phyloP scores from a whole-genome alignment of 345 rosid species.

The Moricandia moricandioides region DNA sequence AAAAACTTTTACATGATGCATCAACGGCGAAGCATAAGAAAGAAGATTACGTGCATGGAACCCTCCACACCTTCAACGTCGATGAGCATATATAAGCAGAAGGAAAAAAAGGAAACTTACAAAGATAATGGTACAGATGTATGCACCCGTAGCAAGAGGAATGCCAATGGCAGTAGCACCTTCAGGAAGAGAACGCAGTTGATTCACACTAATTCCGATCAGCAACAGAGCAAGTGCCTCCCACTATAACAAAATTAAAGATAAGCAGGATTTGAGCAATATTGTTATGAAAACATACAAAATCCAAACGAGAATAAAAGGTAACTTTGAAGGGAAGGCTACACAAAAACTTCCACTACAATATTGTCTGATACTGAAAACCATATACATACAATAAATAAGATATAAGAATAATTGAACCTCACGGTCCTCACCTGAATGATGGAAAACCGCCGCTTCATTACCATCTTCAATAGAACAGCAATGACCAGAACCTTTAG shows the following conservation, averaged over 20 bases:
- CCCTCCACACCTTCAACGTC: background rate
- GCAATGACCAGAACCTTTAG: slow-evolving; percentile 97
- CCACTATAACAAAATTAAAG: slow-evolving; percentile 61
- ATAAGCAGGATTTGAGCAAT: slow-evolving; percentile 5
- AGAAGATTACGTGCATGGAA: background rate
- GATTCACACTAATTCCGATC: slow-evolving; percentile 91
- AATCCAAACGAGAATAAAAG: background rate
- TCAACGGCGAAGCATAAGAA: background rate
- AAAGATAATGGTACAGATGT: slow-evolving; percentile 75
- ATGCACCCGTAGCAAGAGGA: slow-evolving; percentile 83
- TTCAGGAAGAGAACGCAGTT: slow-evolving; percentile 80
- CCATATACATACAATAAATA: background rate
- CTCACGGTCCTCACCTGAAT: slow-evolving; percentile 74
- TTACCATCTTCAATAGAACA: slow-evolving; percentile 74
- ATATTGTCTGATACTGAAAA: slow-evolving; percentile 3
- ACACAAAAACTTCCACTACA: background rate
- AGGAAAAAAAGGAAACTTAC: slow-evolving; percentile 58
- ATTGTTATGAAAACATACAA: background rate
- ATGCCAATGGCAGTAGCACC: slow-evolving; percentile 68
- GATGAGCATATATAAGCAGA: slow-evolving; percentile 11
- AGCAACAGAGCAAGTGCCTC: slow-evolving; percentile 95
- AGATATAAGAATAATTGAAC: slow-evolving; percentile 7
- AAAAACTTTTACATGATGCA: slow-evolving; percentile 3
- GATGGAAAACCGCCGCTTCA: slow-evolving; percentile 86
- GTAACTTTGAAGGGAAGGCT: background rate